A percentile compares a stretch with the other conserved stretches of the same genome.
phyloP scores from a whole-genome alignment of 1,284 basidiomycete species.

The Macrocybe sp. region DNA sequence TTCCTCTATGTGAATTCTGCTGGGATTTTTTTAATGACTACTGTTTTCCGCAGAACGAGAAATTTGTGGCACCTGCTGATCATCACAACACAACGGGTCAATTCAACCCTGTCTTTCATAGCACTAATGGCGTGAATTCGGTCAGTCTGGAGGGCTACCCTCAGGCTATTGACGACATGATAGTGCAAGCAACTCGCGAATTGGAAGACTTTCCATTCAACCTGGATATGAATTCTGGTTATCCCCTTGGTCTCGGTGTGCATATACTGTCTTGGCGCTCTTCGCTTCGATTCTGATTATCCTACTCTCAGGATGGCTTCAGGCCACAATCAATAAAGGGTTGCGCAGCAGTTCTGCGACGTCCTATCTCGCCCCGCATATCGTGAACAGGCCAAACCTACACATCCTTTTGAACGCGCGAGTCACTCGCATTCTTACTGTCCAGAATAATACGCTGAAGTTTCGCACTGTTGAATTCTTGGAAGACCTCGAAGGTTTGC shows the following conservation, averaged over 20 bases:
- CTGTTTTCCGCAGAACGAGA: neutral
- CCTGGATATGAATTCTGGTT: conserved; percentile 24
- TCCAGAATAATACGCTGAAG: neutral
- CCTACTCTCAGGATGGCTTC: conserved; percentile 12
- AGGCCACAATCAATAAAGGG: conserved; percentile 19
- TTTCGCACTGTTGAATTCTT: conserved; percentile 6
- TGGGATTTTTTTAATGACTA: neutral
- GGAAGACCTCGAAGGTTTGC: conserved; percentile 21
- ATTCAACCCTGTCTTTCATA: conserved; percentile 19
- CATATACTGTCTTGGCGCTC: neutral
- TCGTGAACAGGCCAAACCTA: conserved; percentile 12
- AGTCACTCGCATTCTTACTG: conserved; percentile 13
- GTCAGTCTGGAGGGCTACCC: conserved; percentile 21
- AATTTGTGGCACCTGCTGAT: conserved; percentile 12
- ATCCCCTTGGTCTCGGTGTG: conserved; percentile 25
- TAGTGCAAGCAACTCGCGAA: conserved; percentile 17
- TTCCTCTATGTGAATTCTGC: neutral
- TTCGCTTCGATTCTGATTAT: neutral
- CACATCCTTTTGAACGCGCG: conserved; percentile 14
- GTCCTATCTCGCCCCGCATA: conserved; percentile 30
- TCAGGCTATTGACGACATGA: conserved; percentile 14
- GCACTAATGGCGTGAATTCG: conserved; percentile 17
- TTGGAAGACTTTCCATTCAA: conserved; percentile 19
- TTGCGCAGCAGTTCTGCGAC: conserved; percentile 21
- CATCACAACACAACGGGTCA: conserved; percentile 18